phyloP scores from a whole-genome alignment of 805 yeast species.

The Candida tibetensis region DNA sequence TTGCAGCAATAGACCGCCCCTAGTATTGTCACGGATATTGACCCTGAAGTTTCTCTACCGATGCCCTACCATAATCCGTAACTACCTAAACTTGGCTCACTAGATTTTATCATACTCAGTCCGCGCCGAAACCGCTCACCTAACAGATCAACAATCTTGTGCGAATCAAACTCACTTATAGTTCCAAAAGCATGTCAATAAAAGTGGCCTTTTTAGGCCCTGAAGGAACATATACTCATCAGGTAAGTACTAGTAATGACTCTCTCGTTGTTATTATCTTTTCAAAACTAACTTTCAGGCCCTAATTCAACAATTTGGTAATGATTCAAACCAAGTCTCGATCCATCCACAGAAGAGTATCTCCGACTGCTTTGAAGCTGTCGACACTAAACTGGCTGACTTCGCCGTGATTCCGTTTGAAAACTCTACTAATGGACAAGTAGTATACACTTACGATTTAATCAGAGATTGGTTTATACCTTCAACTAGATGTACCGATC shows the following conservation, averaged over 20 bases:
- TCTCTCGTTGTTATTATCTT: neutral
- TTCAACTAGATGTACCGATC: conserved; percentile 10
- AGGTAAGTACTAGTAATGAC: conserved; percentile 41
- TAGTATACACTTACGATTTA: conserved; percentile 78
- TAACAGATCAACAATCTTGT: too few relatives aligned
- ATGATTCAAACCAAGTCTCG: conserved; percentile 24
- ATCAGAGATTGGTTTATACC: conserved; percentile 62
- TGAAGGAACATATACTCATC: conserved; percentile 88
- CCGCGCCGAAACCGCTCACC: too few relatives aligned
- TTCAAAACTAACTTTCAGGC: conserved; percentile 28
- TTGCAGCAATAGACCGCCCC: too few relatives aligned
- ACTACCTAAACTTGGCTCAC: too few relatives aligned
- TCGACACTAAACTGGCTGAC: conserved; percentile 48
- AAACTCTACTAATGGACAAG: conserved; percentile 94
- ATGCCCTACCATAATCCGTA: too few relatives aligned
- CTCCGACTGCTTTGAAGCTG: conserved; percentile 59
- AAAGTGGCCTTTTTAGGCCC: conserved; percentile 85
- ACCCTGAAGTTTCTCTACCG: too few relatives aligned
- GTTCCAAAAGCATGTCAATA: conserved; percentile 2
- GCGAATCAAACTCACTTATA: too few relatives aligned
- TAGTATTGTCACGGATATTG: too few relatives aligned
- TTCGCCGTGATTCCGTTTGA: conserved; percentile 86
- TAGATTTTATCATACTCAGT: too few relatives aligned
- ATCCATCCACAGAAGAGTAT: conserved; percentile 42
- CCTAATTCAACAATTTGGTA: conserved; percentile 51